Evolutionary conservation across 1,139 yeast genomes (phyloP), one percentile per base, ranked within the genome.

Genomic region (Kodamaea fungicola): DNA sequence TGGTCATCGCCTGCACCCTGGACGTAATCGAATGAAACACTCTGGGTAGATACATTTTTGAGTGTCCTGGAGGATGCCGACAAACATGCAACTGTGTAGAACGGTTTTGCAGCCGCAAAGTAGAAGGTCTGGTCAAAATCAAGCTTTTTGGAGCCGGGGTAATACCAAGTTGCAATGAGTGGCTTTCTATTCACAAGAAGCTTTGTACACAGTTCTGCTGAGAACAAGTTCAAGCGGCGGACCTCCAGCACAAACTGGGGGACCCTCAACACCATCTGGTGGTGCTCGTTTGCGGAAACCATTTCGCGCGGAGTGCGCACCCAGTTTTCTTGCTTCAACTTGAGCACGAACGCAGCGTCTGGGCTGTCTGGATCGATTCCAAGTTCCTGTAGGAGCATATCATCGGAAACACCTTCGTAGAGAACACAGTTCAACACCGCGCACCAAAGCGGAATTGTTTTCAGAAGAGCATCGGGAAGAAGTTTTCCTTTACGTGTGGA

Each of bases 1-100:
- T 89, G 96, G 51, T 89, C 96, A 57, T 89, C 97, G 0, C 94
- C 96, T 0, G 96, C 89, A 1, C 96, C 96, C 58, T 87, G 96
- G 2, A 88, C 83, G 54, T 89, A 89, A 22, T 57, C 52, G 59
- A 66, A 62, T 2, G 54, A 36, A 6, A 47, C 44, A 9, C 44
- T 16, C 31, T 30, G 12, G 31, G 41, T 10, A 12, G 36, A 24
- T 2, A 35, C 39, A 42, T n/a, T 38, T 34, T 13, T 31, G 32
- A 19, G 29, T 33, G 0, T 77, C 52, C 64, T 69, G 41, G 68
- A 63, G 27, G 95, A 84, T 0, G 87, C 84, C 1, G 90, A 83
- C 31, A 87, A 67, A 42, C 80, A 64, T 5, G 79, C 55, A 8
- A 80, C 42, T 19, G 44, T 41, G 38, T 47, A 50, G 24, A 34